Evolutionary conservation across 345 rosid genomes (phyloP).

Genomic region (Psidium friedrichsthalianum): DNA sequence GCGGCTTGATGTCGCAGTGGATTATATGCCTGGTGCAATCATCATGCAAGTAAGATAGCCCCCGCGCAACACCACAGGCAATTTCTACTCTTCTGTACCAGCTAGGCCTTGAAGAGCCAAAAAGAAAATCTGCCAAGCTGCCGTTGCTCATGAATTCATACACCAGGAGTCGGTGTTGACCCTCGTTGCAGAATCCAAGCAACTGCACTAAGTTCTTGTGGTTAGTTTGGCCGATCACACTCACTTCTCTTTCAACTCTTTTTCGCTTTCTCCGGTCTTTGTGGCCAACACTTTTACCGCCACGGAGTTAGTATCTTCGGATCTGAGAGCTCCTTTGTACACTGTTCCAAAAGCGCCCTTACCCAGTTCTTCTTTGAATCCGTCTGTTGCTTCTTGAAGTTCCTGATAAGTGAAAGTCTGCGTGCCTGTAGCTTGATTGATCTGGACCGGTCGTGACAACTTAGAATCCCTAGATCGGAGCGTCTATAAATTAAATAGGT

Average conservation of each 20-base stretch:
- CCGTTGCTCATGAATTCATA: slow-evolving; percentile 23
- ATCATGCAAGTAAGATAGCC: slow-evolving; percentile 18
- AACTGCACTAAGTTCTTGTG: slow-evolving; percentile 24
- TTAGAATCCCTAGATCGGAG: neutral
- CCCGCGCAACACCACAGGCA: slow-evolving; percentile 11
- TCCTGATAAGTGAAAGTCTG: neutral
- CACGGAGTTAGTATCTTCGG: neutral
- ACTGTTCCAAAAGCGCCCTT: slow-evolving; percentile 18
- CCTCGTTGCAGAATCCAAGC: slow-evolving; percentile 21
- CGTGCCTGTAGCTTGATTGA: neutral
- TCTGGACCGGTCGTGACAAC: neutral
- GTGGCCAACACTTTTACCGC: slow-evolving; percentile 13
- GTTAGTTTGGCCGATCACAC: slow-evolving; percentile 15
- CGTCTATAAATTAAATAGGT: neutral
- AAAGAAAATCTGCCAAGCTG: slow-evolving; percentile 6
- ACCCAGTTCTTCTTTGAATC: slow-evolving; percentile 2
- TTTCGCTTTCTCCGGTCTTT: slow-evolving; percentile 1
- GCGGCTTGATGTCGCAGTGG: slow-evolving; percentile 10
- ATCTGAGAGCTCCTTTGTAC: slow-evolving; percentile 3
- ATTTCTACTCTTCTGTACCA: slow-evolving; percentile 14
- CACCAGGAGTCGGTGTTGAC: slow-evolving; percentile 7
- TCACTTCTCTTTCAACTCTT: slow-evolving; percentile 13
- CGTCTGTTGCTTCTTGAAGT: neutral
- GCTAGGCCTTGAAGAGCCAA: neutral
- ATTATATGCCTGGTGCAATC: slow-evolving; percentile 9